A percentile compares a stretch with the other conserved stretches of the same genome.
phyloP scores from a whole-genome alignment of 495 filamentous ascomycete genomes.

The Aspergillus homomorphus region DNA sequence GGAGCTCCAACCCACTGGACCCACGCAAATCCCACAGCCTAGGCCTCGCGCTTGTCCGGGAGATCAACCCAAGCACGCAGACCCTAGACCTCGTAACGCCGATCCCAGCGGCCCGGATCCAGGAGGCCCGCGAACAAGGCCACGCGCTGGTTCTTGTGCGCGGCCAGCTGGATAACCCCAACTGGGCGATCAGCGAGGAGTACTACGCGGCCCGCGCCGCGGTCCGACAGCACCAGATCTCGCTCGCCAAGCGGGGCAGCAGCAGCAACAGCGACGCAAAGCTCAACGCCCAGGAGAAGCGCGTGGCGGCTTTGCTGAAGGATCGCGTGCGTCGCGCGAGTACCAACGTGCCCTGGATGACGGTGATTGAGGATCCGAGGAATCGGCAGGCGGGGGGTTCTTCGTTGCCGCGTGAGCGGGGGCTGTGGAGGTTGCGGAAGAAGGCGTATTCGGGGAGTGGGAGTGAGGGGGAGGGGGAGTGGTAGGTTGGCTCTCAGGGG shows the following conservation, averaged over 20 bases:
- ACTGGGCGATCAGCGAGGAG: constrained; percentile 49
- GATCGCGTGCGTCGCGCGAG: constrained; percentile 40
- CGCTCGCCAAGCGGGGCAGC: constrained; percentile 23
- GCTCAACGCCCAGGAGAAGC: constrained; percentile 13
- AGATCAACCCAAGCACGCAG: constrained; percentile 37
- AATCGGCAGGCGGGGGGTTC: constrained; percentile 28
- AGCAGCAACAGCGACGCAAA: constrained; percentile 8
- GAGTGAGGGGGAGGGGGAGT: constrained; percentile 41
- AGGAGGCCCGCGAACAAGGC: constrained; percentile 31
- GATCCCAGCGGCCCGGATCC: constrained; percentile 35
- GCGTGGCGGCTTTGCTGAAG: constrained; percentile 26
- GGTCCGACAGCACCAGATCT: constrained; percentile 32
- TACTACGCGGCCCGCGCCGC: constrained; percentile 41
- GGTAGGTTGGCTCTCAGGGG: constrained; percentile 21
- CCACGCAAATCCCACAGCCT: constrained; percentile 44
- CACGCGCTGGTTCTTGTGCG: constrained; percentile 49
- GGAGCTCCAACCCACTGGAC: constrained; percentile 39
- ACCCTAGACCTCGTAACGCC: constrained; percentile 49
- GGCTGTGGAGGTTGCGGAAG: constrained; percentile 46
- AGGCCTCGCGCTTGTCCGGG: constrained; percentile 52
- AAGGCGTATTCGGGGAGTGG: constrained; percentile 44
- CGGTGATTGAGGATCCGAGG: constrained; percentile 40
- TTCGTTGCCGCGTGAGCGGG: constrained; percentile 31
- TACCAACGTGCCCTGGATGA: constrained; percentile 45
- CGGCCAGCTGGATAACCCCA: constrained; percentile 51